These are phyloP conservation scores for Sugiyamaella americana DNA, from an alignment of 805 yeast genomes.

Conservation along the genomic window DNA sequence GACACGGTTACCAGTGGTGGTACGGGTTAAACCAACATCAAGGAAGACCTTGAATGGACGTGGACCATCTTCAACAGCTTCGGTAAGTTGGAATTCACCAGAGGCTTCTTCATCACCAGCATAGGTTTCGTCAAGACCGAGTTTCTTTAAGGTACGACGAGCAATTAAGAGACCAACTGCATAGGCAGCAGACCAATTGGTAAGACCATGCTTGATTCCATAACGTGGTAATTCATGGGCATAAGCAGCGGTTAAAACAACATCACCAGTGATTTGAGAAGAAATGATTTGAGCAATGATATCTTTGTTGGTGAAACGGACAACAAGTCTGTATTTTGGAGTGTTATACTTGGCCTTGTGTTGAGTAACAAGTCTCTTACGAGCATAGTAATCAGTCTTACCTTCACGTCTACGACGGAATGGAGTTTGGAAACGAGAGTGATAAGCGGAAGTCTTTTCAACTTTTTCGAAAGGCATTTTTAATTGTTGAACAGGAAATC, in stretches of 20 bases:
- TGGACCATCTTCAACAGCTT: slow-evolving; percentile 99
- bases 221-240: slow-evolving; percentile 97
- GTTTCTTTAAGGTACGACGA: slow-evolving; percentile 97
- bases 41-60: slow-evolving; percentile 99
- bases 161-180: slow-evolving; percentile 98
- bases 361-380: slow-evolving; percentile 99
- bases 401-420: slow-evolving; percentile 99
- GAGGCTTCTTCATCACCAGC: slow-evolving; percentile 98
- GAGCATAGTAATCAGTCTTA: slow-evolving; percentile 99
- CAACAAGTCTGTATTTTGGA: slow-evolving; percentile 99
- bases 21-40: slow-evolving; percentile 99
- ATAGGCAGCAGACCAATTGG: slow-evolving; percentile 99
- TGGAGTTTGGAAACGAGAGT: slow-evolving; percentile 99
- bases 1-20: slow-evolving; percentile 99
- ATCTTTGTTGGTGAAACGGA: slow-evolving; percentile 99
- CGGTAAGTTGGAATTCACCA: slow-evolving; percentile 98
- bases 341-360: slow-evolving; percentile 99
- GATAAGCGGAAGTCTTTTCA: slow-evolving; percentile 86
- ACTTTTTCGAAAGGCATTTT: slow-evolving; percentile 73
- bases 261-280: slow-evolving; percentile 94
- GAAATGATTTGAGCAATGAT: slow-evolving; percentile 97
- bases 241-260: slow-evolving; percentile 96
- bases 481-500: slow-evolving; percentile 15
- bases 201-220: slow-evolving; percentile 97
- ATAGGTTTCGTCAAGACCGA: slow-evolving; percentile 98